Evolutionary conservation across 148 eudicot genomes (phyloP), one percentile per base, ranked within the genome.

Genomic region (Nyssa sinensis): DNA sequence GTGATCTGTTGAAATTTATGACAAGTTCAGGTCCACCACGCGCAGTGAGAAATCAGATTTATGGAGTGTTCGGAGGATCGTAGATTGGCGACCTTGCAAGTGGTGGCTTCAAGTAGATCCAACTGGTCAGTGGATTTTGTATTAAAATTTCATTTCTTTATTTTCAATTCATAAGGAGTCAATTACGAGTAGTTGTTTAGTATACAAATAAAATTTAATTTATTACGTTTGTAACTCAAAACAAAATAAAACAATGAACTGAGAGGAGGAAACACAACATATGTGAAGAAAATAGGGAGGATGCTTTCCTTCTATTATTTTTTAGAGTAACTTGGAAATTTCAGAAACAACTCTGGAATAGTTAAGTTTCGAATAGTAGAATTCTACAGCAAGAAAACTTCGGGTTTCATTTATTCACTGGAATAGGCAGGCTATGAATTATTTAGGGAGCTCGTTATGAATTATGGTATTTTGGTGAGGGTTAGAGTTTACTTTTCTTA

Each of bases 1-100:
- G 28, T 60, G 60, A 70, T 66, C 59, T 47, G 25, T 72, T 34
- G 65, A 2, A 34, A 55, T 57, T 69, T 53, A 17, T 37, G 16
- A 2, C 29, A n/a, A 62, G 33, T 68, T 68, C 65, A 79, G 83
- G 70, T 65, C 68, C 25, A 58, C 10, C 39, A 69, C 21, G 39
- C 32, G 41, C 64, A 35, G 79, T 51, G 78, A 66, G n/a, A 67
- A 75, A 64, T 51, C 67, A 13, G 86, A 87, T 78, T 84, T 94
- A 80, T 94, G 98, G 98, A 88, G 88, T 73, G 81, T 90, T 67
- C 63, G 78, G 28, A 89, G 97, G 66, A 62, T 84, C 55, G 68
- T 81, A 12, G 95, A 94, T 69, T 94, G 98, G 97, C 76, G 87
- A 69, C 93, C 98, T 84, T 94, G 98, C 83, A 81, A 81, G 72